Conservation (phyloP, 2,329 filamentous ascomycete genomes). For the Fusarium dimerum region DNA sequence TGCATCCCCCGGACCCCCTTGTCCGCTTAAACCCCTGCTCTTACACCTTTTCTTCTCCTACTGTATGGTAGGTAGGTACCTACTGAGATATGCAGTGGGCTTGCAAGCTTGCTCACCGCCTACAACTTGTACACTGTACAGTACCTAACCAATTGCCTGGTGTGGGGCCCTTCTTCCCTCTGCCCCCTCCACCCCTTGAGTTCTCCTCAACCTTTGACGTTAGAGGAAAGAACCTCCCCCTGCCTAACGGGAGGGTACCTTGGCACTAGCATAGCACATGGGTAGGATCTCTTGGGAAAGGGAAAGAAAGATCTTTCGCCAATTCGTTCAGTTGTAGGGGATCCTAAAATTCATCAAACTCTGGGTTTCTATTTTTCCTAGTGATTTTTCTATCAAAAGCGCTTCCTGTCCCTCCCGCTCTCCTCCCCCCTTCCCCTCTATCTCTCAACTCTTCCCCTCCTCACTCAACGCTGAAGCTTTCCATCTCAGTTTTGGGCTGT, state of each 20-base stretch:
- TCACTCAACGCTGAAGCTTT: background rate
- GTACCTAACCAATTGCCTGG: background rate
- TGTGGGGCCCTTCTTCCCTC: background rate
- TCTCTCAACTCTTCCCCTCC: background rate
- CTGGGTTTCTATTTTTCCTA: background rate
- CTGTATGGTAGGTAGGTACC: too few species aligned
- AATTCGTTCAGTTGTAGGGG: background rate
- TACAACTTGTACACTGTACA: background rate
- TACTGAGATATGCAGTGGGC: too few species aligned
- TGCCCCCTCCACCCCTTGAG: background rate
- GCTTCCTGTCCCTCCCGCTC: background rate
- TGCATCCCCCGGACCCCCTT: too few species aligned
- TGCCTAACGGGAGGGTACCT: background rate
- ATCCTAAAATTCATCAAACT: background rate
- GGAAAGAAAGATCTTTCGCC: background rate
- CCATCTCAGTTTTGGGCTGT: background rate
- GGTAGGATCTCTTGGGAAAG: background rate
- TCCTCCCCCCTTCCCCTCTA: background rate
- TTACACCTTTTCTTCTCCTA: too few species aligned
- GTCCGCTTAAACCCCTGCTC: too few species aligned
- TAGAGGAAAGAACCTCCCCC: background rate
- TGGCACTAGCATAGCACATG: background rate
- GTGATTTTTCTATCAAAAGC: too few species aligned
- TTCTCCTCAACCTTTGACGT: background rate
- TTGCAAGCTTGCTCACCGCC: background rate